Evolutionary conservation across 1,139 yeast species (phyloP).

Genomic region (Lodderomyces pseudojiufengensis): DNA sequence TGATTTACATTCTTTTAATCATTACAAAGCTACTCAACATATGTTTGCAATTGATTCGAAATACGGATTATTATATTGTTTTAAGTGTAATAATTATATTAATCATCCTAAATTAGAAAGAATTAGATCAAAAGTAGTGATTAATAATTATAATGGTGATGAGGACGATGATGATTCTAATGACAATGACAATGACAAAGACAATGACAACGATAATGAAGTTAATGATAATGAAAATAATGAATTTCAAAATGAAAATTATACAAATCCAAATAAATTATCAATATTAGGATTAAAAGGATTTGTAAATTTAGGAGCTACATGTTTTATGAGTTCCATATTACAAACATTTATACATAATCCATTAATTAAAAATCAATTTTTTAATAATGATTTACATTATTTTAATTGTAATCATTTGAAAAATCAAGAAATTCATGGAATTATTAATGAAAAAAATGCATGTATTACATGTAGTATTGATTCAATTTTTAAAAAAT

Average conservation of each 20-base stretch:
- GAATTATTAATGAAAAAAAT: constrained; percentile 32
- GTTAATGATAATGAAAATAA: constrained; percentile 24
- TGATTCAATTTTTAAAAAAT: constrained; percentile 68
- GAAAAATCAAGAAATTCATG: constrained; percentile 19
- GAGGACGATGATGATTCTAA: constrained; percentile 14
- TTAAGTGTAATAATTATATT: constrained; percentile 70
- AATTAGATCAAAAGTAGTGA: constrained; percentile 39
- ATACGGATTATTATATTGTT: constrained; percentile 66
- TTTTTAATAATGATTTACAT: constrained; percentile 62
- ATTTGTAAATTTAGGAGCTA: constrained; percentile 89
- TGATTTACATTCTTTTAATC: constrained; percentile 56
- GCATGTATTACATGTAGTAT: constrained; percentile 82
- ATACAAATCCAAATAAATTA: constrained; percentile 49
- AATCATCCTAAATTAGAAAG: constrained; percentile 56
- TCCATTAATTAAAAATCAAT: constrained; percentile 75
- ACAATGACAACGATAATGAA: constrained; percentile 1
- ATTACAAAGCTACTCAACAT: constrained; percentile 63
- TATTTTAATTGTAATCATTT: constrained; percentile 36
- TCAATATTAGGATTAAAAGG: constrained; percentile 81
- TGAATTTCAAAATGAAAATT: constrained; percentile 11
- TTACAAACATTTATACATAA: constrained; percentile 85
- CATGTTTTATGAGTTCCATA: constrained; percentile 92
- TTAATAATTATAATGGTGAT: constrained; percentile 6
- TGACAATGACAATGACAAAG: constrained; percentile 2
- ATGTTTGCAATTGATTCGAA: constrained; percentile 65